Conservation (phyloP, 352 stramenopile species). For the Phytophthora sp. region DNA sequence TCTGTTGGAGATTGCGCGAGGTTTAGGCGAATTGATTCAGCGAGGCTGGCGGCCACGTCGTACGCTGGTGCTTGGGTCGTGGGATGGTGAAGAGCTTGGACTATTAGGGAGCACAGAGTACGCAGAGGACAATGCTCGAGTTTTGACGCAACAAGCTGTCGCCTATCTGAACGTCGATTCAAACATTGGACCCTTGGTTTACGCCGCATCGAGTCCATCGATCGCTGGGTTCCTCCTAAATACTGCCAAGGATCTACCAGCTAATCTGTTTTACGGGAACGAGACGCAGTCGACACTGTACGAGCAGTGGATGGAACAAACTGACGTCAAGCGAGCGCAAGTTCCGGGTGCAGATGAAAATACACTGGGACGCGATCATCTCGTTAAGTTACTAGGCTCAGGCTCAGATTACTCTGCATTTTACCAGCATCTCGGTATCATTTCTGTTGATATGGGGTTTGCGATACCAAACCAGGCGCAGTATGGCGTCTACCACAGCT, state of each 20-base stretch:
- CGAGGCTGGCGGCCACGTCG: constrained; percentile 68
- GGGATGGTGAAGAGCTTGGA: constrained; percentile 83
- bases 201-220: constrained; percentile 60
- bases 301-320: constrained; percentile 38
- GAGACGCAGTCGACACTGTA: constrained; percentile 37
- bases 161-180: constrained; percentile 90
- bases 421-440: constrained; percentile 84
- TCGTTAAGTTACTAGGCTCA: constrained; percentile 57
- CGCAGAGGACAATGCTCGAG: constrained; percentile 65
- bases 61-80: constrained; percentile 70
- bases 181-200: constrained; percentile 60
- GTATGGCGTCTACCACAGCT: constrained; percentile 82
- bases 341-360: constrained; percentile 14
- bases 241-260: constrained; percentile 55
- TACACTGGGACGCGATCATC: constrained; percentile 38
- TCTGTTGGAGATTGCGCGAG: constrained; percentile 79
- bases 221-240: constrained; percentile 66
- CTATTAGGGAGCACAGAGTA: constrained; percentile 87
- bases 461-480: constrained; percentile 5
- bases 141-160: constrained; percentile 60
- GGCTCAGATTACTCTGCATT: constrained; percentile 79
- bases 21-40: constrained; percentile 62
- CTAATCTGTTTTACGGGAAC: constrained; percentile 54
- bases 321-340: neutral
- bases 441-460: constrained; percentile 44